These are phyloP conservation scores for Microascus cirrosus DNA, from an alignment of 2,329 filamentous ascomycete species.

Conservation along the genomic window DNA sequence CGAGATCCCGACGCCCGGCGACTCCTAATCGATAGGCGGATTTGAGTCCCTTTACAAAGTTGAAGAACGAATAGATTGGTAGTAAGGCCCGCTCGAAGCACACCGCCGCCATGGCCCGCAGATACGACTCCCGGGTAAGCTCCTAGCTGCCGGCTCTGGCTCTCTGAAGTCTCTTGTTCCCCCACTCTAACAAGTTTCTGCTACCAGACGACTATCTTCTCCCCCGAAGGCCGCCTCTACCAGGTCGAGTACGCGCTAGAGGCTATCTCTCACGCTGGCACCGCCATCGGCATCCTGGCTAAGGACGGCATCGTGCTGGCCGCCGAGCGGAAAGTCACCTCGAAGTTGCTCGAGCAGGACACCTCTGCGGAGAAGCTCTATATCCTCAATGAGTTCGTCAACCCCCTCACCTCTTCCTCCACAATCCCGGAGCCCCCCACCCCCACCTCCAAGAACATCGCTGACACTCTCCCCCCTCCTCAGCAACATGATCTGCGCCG, in stretches of 20 bases:
- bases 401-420: neutral
- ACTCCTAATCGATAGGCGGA: neutral
- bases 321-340: slow-evolving; percentile 97
- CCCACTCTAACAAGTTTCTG: neutral
- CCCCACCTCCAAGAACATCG: neutral
- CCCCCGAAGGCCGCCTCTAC: slow-evolving; percentile 93
- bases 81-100: neutral
- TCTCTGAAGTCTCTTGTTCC: slow-evolving; percentile 11
- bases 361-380: slow-evolving; percentile 99
- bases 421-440: neutral
- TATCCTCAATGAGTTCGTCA: slow-evolving; percentile 85
- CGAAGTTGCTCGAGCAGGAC: slow-evolving; percentile 97
- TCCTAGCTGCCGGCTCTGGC: slow-evolving; percentile 22
- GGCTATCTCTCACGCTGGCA: slow-evolving; percentile 96
- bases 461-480: neutral
- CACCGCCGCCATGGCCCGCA: slow-evolving; percentile 66
- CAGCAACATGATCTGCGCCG: slow-evolving; percentile 99
- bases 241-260: slow-evolving; percentile 99
- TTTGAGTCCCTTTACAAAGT: neutral
- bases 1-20: neutral
- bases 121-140: slow-evolving; percentile 88
- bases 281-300: slow-evolving; percentile 89
- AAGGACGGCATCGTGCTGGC: slow-evolving; percentile 98
- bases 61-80: neutral
- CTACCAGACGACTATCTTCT: slow-evolving; percentile 94